A percentile compares a stretch with the other conserved stretches of the same genome.
Evolutionary conservation across 1,284 basidiomycete species (phyloP).

Genomic region (Waitea zeae): DNA sequence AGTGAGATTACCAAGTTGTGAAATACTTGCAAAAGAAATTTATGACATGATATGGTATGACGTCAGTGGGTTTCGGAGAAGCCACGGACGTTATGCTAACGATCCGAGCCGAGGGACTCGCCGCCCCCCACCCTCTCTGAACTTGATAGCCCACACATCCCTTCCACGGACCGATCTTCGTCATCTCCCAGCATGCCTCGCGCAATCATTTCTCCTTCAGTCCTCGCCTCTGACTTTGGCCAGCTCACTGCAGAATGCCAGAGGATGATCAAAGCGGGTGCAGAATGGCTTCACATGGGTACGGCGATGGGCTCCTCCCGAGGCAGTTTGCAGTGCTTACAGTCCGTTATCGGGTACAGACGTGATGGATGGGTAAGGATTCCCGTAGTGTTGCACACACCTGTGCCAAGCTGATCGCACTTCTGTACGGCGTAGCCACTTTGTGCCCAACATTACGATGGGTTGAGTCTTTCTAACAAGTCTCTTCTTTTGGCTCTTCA

Average conservation of each 20-base stretch:
- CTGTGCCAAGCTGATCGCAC: slow-evolving; percentile 9
- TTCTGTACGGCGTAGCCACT: slow-evolving; percentile 49
- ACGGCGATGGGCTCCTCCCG: slow-evolving; percentile 11
- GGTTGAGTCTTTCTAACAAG: slow-evolving; percentile 35
- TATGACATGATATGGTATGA: too few species aligned
- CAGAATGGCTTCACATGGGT: slow-evolving; percentile 97
- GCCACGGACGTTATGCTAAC: too few species aligned
- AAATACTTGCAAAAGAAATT: too few species aligned
- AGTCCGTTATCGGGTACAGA: slow-evolving; percentile 29
- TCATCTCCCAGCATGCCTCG: slow-evolving; percentile 41
- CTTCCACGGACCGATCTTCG: too few species aligned
- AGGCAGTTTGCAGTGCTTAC: slow-evolving; percentile 1
- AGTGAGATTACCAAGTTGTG: too few species aligned
- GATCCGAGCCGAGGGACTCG: too few species aligned
- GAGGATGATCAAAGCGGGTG: slow-evolving; percentile 82
- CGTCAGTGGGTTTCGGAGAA: too few species aligned
- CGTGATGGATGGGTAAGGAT: slow-evolving; percentile 82
- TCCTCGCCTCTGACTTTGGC: slow-evolving; percentile 90
- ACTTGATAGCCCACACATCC: too few species aligned
- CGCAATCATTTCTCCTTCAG: slow-evolving; percentile 81
- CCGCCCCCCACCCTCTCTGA: too few species aligned
- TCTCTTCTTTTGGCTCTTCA: background rate
- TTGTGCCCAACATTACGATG: slow-evolving; percentile 97
- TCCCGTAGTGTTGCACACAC: background rate
- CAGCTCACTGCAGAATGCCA: slow-evolving; percentile 84